phyloP scores from a whole-genome alignment of 371 early-diverging fungal genomes.

The Fennellomyces sp. region DNA sequence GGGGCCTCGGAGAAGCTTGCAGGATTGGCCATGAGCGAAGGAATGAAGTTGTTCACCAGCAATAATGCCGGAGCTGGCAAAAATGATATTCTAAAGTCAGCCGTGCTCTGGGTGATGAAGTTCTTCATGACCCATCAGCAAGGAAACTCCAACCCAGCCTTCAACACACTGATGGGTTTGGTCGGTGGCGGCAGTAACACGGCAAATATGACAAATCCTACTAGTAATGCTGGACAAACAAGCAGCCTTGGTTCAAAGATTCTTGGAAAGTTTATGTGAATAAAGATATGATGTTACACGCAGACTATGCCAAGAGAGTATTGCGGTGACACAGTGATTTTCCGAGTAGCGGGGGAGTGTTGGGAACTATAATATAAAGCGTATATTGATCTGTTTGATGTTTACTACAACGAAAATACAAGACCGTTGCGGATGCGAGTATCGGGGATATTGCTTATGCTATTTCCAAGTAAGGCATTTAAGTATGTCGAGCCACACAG shows the following conservation, averaged over 20 bases:
- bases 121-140: slow-evolving; percentile 18
- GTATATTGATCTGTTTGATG: too few species aligned
- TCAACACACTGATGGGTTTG: slow-evolving; percentile 21
- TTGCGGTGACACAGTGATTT: too few species aligned
- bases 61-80: slow-evolving; percentile 22
- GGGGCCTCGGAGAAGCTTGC: slow-evolving; percentile 31
- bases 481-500: too few species aligned
- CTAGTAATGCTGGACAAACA: not conserved
- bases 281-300: not conserved
- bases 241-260: not conserved
- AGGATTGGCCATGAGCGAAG: slow-evolving; percentile 57
- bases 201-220: slow-evolving; percentile 5
- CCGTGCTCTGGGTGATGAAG: slow-evolving; percentile 18
- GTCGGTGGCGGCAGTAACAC: slow-evolving; percentile 14
- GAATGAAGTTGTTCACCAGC: slow-evolving; percentile 42
- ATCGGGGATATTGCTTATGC: too few species aligned
- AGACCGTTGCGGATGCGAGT: too few species aligned
- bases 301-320: not conserved
- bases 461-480: too few species aligned
- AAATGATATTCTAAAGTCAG: slow-evolving; percentile 14
- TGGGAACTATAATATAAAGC: too few species aligned
- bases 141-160: slow-evolving; percentile 8
- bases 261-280: slow-evolving; percentile 14
- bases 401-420: too few species aligned
- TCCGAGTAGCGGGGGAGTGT: too few species aligned